Percentiles rank a stretch among this genome's conserved stretches.
These are phyloP conservation scores for Penicillium maclennaniae DNA, from an alignment of 495 filamentous ascomycete species.

Conservation along the genomic window DNA sequence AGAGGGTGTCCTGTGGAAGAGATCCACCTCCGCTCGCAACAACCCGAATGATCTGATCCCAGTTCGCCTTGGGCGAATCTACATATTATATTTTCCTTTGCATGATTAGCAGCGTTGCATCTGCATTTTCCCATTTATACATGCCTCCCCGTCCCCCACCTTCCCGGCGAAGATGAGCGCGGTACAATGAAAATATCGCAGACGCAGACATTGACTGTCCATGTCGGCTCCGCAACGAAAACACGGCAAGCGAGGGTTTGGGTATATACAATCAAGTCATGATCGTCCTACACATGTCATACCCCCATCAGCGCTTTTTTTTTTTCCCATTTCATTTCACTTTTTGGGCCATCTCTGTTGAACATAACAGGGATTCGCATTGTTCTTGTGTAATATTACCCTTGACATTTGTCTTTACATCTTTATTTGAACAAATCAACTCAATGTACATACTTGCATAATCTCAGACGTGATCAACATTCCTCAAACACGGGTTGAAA, in stretches of 20 bases:
- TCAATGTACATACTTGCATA: neutral
- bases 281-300: slow-evolving; percentile 28
- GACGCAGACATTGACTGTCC: neutral
- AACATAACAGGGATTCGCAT: neutral
- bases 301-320: slow-evolving; percentile 23
- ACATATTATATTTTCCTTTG: neutral
- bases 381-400: neutral
- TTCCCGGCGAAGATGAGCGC: slow-evolving; percentile 12
- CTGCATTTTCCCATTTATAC: slow-evolving; percentile 1
- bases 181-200: neutral
- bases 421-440: neutral
- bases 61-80: neutral
- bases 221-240: slow-evolving; percentile 5
- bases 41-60: slow-evolving; percentile 11
- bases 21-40: slow-evolving; percentile 17
- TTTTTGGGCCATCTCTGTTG: neutral
- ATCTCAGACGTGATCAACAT: neutral
- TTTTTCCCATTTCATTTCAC: neutral
- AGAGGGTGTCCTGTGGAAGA: slow-evolving; percentile 28
- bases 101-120: slow-evolving; percentile 21
- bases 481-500: neutral
- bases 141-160: neutral
- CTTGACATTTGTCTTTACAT: neutral
- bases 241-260: slow-evolving; percentile 7
- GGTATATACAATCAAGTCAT: slow-evolving; percentile 21